Evolutionary conservation across 805 yeast species (phyloP).

Genomic region (Spathaspora arborariae): DNA sequence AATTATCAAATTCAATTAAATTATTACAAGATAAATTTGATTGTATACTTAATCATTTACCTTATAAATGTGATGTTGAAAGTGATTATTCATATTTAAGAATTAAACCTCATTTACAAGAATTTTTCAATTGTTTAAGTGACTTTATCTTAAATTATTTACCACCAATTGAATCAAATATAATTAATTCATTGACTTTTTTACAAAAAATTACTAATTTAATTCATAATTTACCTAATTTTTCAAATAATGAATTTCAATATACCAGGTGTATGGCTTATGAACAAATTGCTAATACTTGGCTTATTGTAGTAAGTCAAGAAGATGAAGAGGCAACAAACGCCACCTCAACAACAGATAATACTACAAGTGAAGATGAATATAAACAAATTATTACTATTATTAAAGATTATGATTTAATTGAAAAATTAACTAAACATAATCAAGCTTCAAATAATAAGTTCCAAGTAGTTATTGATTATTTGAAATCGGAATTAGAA

Average conservation of each 20-base stretch:
- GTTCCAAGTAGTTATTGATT: constrained; percentile 42
- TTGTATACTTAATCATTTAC: constrained; percentile 49
- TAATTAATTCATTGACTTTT: constrained; percentile 54
- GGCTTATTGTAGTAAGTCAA: constrained; percentile 45
- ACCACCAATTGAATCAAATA: constrained; percentile 63
- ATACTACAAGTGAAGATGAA: background rate
- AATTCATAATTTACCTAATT: constrained; percentile 63
- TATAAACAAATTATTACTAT: constrained; percentile 23
- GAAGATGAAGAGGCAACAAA: constrained; percentile 13
- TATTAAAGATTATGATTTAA: constrained; percentile 34
- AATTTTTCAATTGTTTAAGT: constrained; percentile 64
- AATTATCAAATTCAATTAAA: constrained; percentile 47
- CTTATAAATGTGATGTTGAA: constrained; percentile 69
- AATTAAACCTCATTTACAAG: constrained; percentile 63
- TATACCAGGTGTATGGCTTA: constrained; percentile 53
- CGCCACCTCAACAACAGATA: background rate
- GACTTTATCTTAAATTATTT: constrained; percentile 72
- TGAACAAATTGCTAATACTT: constrained; percentile 57
- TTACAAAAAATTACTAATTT: constrained; percentile 58
- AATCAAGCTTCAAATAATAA: constrained; percentile 41
- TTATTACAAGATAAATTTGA: constrained; percentile 46
- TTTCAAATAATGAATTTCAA: constrained; percentile 53
- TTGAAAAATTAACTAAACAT: constrained; percentile 42
- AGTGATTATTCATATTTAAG: constrained; percentile 77
- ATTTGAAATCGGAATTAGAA: constrained; percentile 36